phyloP scores from a whole-genome alignment of 1,284 basidiomycete genomes.

The Rhodotorula sp. region DNA sequence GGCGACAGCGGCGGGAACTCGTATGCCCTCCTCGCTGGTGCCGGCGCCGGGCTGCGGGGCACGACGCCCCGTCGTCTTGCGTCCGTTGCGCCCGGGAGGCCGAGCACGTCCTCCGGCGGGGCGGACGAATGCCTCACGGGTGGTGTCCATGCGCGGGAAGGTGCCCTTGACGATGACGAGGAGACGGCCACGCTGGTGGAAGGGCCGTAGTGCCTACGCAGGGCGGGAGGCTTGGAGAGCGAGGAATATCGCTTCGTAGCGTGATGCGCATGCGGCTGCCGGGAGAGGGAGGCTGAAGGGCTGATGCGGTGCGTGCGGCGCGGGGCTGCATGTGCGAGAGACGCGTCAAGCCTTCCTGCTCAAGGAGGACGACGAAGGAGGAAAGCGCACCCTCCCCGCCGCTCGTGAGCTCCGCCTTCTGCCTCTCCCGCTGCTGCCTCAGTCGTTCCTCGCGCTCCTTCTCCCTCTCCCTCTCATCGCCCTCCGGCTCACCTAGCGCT shows the following conservation, averaged over 20 bases:
- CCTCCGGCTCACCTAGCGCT: not conserved
- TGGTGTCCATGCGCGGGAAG: slow-evolving; percentile 19
- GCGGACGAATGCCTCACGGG: slow-evolving; percentile 31
- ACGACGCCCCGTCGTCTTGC: not conserved
- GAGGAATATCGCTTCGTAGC: slow-evolving; percentile 22
- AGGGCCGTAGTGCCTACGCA: slow-evolving; percentile 33
- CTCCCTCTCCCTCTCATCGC: not conserved
- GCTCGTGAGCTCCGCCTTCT: not conserved
- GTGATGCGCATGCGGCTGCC: no score
- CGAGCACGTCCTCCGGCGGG: slow-evolving; percentile 28
- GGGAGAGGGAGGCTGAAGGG: slow-evolving; percentile 8
- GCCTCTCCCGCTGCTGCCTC: not conserved
- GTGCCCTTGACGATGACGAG: slow-evolving; percentile 5
- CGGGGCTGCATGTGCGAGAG: not conserved
- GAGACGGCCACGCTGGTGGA: not conserved
- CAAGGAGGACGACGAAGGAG: not conserved
- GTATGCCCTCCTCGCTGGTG: not conserved
- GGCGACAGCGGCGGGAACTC: slow-evolving; percentile 15
- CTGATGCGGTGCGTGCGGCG: slow-evolving; percentile 9
- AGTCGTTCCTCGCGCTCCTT: not conserved
- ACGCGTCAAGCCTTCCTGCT: not conserved
- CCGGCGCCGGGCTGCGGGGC: not conserved
- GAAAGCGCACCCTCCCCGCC: not conserved
- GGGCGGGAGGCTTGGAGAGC: slow-evolving; percentile 17
- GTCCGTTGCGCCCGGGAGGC: slow-evolving; percentile 9